These are phyloP conservation scores for Penstemon eatonii DNA, from an alignment of 257 asterid species.

Conservation along the genomic window DNA sequence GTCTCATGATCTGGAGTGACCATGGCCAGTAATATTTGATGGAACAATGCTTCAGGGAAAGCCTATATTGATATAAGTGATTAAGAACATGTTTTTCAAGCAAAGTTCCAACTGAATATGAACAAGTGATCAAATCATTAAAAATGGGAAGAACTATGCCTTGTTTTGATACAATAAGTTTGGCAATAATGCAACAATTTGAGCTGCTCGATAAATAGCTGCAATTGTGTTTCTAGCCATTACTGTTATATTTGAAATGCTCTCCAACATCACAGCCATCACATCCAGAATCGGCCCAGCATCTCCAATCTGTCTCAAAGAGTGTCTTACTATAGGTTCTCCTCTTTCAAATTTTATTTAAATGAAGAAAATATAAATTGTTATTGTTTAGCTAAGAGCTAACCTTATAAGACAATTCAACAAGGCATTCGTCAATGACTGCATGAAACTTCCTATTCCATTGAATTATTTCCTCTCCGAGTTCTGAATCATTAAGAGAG, in stretches of 20 bases:
- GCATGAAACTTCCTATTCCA: constrained; percentile 56
- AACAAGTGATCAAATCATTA: constrained; percentile 22
- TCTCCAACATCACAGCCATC: constrained; percentile 85
- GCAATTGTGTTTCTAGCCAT: constrained; percentile 72
- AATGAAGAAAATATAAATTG: background rate
- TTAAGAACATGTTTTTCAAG: constrained; percentile 15
- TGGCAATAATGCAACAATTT: constrained; percentile 66
- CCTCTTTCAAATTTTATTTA: constrained; percentile 21
- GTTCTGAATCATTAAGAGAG: constrained; percentile 58
- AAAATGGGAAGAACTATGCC: constrained; percentile 40
- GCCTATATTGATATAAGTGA: constrained; percentile 42
- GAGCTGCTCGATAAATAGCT: constrained; percentile 63
- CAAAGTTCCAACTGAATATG: constrained; percentile 15
- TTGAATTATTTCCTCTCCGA: constrained; percentile 59
- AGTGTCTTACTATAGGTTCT: constrained; percentile 29
- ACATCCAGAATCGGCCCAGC: constrained; percentile 78
- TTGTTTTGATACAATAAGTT: constrained; percentile 56
- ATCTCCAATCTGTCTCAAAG: constrained; percentile 63
- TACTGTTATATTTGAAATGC: constrained; percentile 57
- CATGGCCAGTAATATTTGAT: constrained; percentile 71
- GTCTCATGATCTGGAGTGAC: constrained; percentile 70
- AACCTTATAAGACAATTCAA: constrained; percentile 66
- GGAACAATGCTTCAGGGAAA: constrained; percentile 78
- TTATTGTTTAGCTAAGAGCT: background rate
- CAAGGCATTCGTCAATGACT: constrained; percentile 69